phyloP scores from a whole-genome alignment of 345 rosid species.

The Stellera chamaejasme region DNA sequence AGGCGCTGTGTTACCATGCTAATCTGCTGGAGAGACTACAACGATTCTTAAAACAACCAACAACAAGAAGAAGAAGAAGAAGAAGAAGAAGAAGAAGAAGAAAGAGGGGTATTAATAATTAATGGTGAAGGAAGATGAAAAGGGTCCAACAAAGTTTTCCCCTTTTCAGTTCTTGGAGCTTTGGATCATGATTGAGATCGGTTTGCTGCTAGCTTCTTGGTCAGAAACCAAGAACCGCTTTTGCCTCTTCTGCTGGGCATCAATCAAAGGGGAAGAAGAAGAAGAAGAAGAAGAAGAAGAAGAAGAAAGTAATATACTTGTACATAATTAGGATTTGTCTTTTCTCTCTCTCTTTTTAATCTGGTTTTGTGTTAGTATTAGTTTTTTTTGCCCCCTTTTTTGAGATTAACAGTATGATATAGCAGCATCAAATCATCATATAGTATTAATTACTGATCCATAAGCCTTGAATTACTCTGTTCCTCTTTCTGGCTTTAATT shows the following conservation, averaged over 20 bases:
- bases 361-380: slow-evolving; percentile 12
- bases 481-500: background rate
- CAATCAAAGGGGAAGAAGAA: slow-evolving; percentile 22
- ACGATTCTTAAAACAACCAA: slow-evolving; percentile 37
- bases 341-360: slow-evolving; percentile 5
- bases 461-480: background rate
- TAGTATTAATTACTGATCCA: too few species aligned
- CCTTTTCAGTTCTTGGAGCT: slow-evolving; percentile 5
- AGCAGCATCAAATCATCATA: too few species aligned
- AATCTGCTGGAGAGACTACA: slow-evolving; percentile 86
- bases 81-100: background rate
- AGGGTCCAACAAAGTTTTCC: slow-evolving; percentile 1
- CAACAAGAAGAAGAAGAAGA: background rate
- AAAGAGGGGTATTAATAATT: background rate
- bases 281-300: slow-evolving; percentile 16
- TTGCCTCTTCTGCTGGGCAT: slow-evolving; percentile 16
- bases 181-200: slow-evolving; percentile 7
- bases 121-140: background rate
- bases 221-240: background rate
- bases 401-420: slow-evolving; percentile 1
- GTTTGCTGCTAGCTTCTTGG: slow-evolving; percentile 7
- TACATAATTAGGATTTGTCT: slow-evolving; percentile 28
- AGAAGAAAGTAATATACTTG: slow-evolving; percentile 23
- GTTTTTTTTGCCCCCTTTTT: slow-evolving; percentile 3
- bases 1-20: slow-evolving; percentile 89